Conservation (phyloP, 2,329 filamentous ascomycete species). For the Lasiodiplodia citricola region DNA sequence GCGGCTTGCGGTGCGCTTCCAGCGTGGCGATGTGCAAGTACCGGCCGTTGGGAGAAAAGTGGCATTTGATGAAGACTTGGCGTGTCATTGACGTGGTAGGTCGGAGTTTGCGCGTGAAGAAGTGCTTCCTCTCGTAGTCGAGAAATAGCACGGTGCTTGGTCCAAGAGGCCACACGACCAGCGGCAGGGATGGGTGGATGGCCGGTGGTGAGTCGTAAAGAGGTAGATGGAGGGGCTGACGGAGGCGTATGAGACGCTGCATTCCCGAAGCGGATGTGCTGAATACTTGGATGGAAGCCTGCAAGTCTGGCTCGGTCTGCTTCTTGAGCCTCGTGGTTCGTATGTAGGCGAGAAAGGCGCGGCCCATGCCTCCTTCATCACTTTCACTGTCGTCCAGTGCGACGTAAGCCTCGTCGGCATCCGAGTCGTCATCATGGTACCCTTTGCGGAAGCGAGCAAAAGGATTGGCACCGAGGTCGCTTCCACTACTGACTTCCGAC, state of each 20-base stretch:
- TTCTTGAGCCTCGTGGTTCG: neutral
- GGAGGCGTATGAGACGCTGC: neutral
- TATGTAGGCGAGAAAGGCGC: no score
- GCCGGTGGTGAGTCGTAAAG: constrained; percentile 29
- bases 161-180: constrained; percentile 29
- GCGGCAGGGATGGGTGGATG: constrained; percentile 27
- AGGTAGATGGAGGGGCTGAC: neutral
- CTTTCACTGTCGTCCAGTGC: neutral
- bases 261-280: neutral
- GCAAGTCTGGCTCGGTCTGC: neutral
- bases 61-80: constrained; percentile 30
- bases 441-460: neutral
- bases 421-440: neutral
- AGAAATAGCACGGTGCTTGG: constrained; percentile 28
- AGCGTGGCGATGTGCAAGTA: constrained; percentile 30
- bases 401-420: constrained; percentile 1
- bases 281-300: neutral
- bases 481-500: neutral
- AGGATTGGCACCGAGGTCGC: neutral
- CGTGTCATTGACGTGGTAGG: constrained; percentile 8
- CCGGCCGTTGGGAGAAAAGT: constrained; percentile 26
- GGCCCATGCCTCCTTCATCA: neutral
- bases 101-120: constrained; percentile 27
- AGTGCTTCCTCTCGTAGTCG: constrained; percentile 24
- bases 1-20: constrained; percentile 19